Base-by-base conservation (phyloP, 164 flowering plant species). In the Piper betle region DNA sequence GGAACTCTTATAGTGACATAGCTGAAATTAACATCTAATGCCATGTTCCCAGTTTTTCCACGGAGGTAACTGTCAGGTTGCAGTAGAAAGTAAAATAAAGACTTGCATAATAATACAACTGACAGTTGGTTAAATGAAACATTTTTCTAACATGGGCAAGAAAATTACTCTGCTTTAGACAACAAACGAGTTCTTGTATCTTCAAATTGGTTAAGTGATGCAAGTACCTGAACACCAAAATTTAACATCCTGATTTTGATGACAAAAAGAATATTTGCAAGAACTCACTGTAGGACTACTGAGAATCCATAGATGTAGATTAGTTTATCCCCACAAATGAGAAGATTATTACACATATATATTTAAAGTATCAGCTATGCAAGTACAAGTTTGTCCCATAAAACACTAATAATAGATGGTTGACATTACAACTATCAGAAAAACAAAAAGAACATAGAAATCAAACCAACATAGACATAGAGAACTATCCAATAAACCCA, bases 161-260 rank as follows among this genome's bases (percentile, higher is more conserved):
- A 42, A 61, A 83, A 96, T 72, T 73, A 89, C 98, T 82, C 81
- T 25, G 83, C 80, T 76, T 93, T 93, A 39, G 88, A 81, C 37
- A 71, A 53, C 25, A 93, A 39, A 59, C 98, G 84, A 18, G 72
- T 69, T 60, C 73, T 70, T 19, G 54, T 65, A 74, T 81, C 69
- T 68, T 77, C 74, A 58, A 93, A 76, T 54, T 86, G 80, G 81
- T 89, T 77, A 16, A 89, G 73, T 20, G 96, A 84, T 37, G 68
- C 61, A 19, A 93, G 68, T 25, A 86, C 86, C 98, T 93, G 81
- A 60, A 76, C 17, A 48, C 38, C 39, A 61, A 12, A 46, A 46
- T 6, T 46, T 46, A 46, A 46, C 15, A 15, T 15, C 15, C 50
- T 46, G 50, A 5, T 46, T 25, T 25, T 46, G 15, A 6, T 46